Conservation (phyloP, 345 rosid species). For the Streptanthus diversifolius region DNA sequence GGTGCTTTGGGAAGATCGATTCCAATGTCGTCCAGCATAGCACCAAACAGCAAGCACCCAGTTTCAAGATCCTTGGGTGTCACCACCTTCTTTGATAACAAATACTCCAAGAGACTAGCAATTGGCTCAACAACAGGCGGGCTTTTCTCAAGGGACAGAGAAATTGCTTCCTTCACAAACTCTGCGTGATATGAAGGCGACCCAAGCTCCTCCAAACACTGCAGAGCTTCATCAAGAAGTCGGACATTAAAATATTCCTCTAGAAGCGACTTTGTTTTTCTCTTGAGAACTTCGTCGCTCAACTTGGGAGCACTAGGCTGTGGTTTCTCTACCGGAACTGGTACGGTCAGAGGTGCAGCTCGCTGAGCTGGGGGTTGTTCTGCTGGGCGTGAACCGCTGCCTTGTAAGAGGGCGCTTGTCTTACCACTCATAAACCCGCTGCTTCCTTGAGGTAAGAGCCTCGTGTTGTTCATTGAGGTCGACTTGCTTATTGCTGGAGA, state of each 20-base stretch:
- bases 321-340: slow-evolving; percentile 35
- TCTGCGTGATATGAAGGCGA: slow-evolving; percentile 62
- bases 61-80: slow-evolving; percentile 49
- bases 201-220: slow-evolving; percentile 58
- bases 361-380: slow-evolving; percentile 35
- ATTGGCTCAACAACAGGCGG: slow-evolving; percentile 53
- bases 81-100: slow-evolving; percentile 48
- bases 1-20: slow-evolving; percentile 87
- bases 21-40: slow-evolving; percentile 69
- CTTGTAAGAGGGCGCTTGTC: slow-evolving; percentile 81
- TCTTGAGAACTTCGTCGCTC: slow-evolving; percentile 42
- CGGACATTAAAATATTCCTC: slow-evolving; percentile 60
- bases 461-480: slow-evolving; percentile 52
- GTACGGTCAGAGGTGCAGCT: slow-evolving; percentile 16
- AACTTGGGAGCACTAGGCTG: slow-evolving; percentile 34
- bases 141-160: slow-evolving; percentile 55
- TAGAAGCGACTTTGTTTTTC: slow-evolving; percentile 52
- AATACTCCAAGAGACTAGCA: slow-evolving; percentile 43
- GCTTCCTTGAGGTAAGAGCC: slow-evolving; percentile 74
- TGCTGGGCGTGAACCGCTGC: slow-evolving; percentile 33
- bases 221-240: slow-evolving; percentile 56
- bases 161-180: slow-evolving; percentile 69
- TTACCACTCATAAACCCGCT: slow-evolving; percentile 60
- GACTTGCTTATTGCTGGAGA: slow-evolving; percentile 46
- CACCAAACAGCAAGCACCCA: slow-evolving; percentile 55